phyloP scores from a whole-genome alignment of 1,284 basidiomycete genomes.

The Marasmius tenuissimus region DNA sequence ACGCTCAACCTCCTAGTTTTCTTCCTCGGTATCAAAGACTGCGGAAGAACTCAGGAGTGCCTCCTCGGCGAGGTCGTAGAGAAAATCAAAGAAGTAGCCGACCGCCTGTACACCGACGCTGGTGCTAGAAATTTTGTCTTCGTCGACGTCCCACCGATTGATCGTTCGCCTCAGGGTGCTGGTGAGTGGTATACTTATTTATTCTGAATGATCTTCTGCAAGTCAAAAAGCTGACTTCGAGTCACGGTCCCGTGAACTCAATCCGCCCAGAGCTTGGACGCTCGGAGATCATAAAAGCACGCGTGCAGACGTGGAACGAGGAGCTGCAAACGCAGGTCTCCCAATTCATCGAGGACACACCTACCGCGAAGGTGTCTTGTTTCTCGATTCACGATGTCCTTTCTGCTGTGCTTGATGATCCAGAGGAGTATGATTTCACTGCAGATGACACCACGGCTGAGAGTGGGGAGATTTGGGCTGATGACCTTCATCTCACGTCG shows the following conservation, averaged over 20 bases:
- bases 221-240: too few species aligned
- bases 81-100: conserved; percentile 21
- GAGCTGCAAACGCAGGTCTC: conserved; percentile 18
- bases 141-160: conserved; percentile 29
- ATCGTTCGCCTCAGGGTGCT: conserved; percentile 26
- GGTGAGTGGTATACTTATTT: conserved; percentile 9
- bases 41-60: conserved; percentile 16
- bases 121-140: conserved; percentile 27
- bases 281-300: conserved; percentile 17
- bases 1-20: conserved; percentile 16
- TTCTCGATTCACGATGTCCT: conserved; percentile 32
- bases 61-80: conserved; percentile 21
- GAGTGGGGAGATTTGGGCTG: conserved; percentile 33
- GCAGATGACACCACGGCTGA: conserved; percentile 25
- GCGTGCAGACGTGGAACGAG: conserved; percentile 30
- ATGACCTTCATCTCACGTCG: conserved; percentile 32
- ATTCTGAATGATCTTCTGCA: too few species aligned
- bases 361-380: conserved; percentile 23
- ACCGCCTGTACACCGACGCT: conserved; percentile 21
- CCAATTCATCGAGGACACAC: conserved; percentile 21
- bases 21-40: conserved; percentile 26
- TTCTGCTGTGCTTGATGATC: conserved; percentile 32
- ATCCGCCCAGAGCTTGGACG: not conserved
- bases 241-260: not conserved
- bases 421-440: conserved; percentile 25